Conservation (phyloP, 108 stramenopile species). For the Stephanodiscus triporus region DNA sequence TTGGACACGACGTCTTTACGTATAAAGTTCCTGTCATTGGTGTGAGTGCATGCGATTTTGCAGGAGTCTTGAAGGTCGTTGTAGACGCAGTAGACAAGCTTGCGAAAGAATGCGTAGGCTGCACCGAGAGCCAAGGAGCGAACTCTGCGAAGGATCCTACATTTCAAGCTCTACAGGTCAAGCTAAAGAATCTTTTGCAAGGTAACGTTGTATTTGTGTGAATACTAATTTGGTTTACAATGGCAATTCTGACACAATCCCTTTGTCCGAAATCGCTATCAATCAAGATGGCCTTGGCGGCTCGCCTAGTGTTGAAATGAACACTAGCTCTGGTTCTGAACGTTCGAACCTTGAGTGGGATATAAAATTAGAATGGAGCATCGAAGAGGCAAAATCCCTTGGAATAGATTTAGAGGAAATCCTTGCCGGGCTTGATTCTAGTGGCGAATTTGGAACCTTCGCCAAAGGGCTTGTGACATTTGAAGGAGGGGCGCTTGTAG, state of each 20-base stretch:
- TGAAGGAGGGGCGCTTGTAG: constrained; percentile 15
- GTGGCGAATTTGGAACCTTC: constrained; percentile 18
- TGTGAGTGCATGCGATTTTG: constrained; percentile 27
- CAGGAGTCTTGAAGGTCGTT: constrained; percentile 25
- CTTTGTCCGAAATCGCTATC: constrained; percentile 19
- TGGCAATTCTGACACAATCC: constrained; percentile 8
- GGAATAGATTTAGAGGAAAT: constrained; percentile 30
- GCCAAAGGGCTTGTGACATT: constrained; percentile 13
- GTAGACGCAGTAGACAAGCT: constrained; percentile 4
- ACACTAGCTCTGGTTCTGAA: not conserved
- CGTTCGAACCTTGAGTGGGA: constrained; percentile 16
- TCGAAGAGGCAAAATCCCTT: constrained; percentile 11
- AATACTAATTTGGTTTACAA: constrained; percentile 19
- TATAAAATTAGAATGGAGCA: constrained; percentile 19
- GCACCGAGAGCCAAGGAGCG: not conserved
- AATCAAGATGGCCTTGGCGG: constrained; percentile 45
- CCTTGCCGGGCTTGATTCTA: constrained; percentile 27
- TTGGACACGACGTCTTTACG: constrained; percentile 34
- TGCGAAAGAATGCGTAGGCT: constrained; percentile 1
- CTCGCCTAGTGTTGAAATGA: constrained; percentile 13
- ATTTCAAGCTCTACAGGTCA: constrained; percentile 6
- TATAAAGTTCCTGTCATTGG: constrained; percentile 33
- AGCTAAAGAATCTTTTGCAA: constrained; percentile 5
- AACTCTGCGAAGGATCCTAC: not conserved
- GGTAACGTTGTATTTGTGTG: constrained; percentile 3